phyloP scores from a whole-genome alignment of 345 rosid species.

The Dovyalis caffra region DNA sequence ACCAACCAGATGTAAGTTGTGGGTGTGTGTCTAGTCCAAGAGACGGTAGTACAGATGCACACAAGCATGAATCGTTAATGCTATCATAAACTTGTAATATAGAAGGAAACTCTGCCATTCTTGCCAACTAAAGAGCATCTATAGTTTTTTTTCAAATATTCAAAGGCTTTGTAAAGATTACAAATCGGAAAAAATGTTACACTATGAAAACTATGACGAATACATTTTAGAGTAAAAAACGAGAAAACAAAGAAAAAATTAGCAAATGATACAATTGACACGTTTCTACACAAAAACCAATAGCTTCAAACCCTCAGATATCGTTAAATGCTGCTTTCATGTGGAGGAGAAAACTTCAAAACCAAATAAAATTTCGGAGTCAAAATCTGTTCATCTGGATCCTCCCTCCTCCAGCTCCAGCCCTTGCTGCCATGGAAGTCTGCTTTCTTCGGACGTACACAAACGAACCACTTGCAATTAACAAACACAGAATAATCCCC shows the following conservation, averaged over 20 bases:
- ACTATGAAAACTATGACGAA: no score
- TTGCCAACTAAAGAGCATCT: not conserved
- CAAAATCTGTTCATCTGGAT: constrained; percentile 64
- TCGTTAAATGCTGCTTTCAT: not conserved
- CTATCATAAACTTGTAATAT: not conserved
- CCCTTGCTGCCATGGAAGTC: constrained; percentile 31
- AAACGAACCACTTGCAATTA: constrained; percentile 57
- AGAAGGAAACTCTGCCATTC: not conserved
- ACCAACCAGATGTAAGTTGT: no score
- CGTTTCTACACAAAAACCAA: not conserved
- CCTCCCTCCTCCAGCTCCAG: constrained; percentile 62
- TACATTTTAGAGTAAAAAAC: not conserved
- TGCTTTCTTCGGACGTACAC: constrained; percentile 65
- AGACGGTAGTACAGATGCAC: not conserved
- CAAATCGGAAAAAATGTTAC: not conserved
- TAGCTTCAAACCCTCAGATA: not conserved
- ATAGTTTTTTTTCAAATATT: not conserved
- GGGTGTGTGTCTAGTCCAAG: not conserved
- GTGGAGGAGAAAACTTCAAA: not conserved
- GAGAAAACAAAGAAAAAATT: not conserved
- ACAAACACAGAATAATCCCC: constrained; percentile 53
- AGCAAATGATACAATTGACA: not conserved
- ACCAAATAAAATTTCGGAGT: not conserved
- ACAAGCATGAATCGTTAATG: not conserved
- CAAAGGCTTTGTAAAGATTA: not conserved